Conservation (phyloP, 129 eudicot genomes). For the Lactuca saligna region DNA sequence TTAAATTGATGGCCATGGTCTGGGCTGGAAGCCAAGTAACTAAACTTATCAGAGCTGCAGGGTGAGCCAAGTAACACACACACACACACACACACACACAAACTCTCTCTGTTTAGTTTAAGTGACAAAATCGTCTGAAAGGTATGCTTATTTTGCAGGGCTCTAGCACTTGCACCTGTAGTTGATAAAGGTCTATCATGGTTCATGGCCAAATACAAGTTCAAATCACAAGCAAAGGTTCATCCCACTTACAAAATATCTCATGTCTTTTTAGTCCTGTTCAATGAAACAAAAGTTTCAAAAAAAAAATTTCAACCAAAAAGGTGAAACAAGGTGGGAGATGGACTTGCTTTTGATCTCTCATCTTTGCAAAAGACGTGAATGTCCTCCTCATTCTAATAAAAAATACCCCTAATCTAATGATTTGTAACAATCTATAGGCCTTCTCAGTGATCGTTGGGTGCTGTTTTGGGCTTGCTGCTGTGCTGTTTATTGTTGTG, state of each 20-base stretch:
- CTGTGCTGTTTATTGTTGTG: constrained; percentile 58
- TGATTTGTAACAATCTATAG: constrained; percentile 40
- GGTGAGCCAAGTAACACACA: constrained; percentile 52
- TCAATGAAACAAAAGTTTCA: background rate
- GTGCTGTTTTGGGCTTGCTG: constrained; percentile 76
- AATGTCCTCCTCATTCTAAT: background rate
- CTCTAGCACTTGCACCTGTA: constrained; percentile 92
- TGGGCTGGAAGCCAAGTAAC: constrained; percentile 99
- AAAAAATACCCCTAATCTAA: background rate
- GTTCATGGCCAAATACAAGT: constrained; percentile 71
- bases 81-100: background rate
- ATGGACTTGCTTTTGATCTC: too few relatives aligned
- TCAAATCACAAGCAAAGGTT: constrained; percentile 85
- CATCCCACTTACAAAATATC: background rate
- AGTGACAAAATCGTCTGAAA: background rate
- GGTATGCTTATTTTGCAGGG: constrained; percentile 52
- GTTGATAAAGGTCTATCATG: constrained; percentile 81
- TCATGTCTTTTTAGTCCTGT: background rate
- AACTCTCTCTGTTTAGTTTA: background rate
- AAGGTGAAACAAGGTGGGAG: too few relatives aligned
- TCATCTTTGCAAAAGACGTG: too few relatives aligned
- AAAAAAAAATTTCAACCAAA: too few relatives aligned
- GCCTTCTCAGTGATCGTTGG: constrained; percentile 79
- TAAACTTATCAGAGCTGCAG: constrained; percentile 79
- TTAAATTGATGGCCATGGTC: constrained; percentile 95